Conservation (phyloP, 1,139 yeast species). For the Torulaspora globosa region DNA sequence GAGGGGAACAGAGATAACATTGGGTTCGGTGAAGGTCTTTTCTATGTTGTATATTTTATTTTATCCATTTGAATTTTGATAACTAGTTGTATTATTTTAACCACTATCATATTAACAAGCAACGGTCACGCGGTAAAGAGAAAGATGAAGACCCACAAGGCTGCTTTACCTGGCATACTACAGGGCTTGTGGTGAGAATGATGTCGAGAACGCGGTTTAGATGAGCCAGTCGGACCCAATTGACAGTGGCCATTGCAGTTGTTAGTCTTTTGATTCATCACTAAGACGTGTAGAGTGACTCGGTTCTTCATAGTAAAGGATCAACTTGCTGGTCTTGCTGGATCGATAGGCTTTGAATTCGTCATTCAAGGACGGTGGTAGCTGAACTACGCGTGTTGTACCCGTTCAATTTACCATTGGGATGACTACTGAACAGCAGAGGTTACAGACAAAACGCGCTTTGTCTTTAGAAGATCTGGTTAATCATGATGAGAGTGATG, state of each 20-base stretch:
- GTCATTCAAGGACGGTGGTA: too few relatives aligned
- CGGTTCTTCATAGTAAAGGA: background rate
- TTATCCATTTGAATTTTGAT: background rate
- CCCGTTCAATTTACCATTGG: background rate
- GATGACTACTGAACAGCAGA: slow-evolving; percentile 16
- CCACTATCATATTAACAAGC: too few relatives aligned
- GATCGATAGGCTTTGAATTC: too few relatives aligned
- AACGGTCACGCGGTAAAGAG: background rate
- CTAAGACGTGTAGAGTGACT: background rate
- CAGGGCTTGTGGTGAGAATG: too few relatives aligned
- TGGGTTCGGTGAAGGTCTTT: slow-evolving; percentile 1
- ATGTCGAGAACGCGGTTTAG: too few relatives aligned
- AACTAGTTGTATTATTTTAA: background rate
- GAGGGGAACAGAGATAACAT: background rate
- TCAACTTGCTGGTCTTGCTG: too few relatives aligned
- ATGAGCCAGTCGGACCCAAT: too few relatives aligned
- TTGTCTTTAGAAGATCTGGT: slow-evolving; percentile 36
- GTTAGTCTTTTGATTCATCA: too few relatives aligned
- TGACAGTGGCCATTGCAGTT: too few relatives aligned
- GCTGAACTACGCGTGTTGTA: too few relatives aligned
- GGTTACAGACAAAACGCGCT: slow-evolving; percentile 29
- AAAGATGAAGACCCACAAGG: background rate
- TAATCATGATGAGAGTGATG: slow-evolving; percentile 34
- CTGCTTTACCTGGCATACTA: too few relatives aligned
- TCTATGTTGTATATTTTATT: slow-evolving; percentile 1